Percentiles rank a stretch among this genome's conserved stretches.
Evolutionary conservation across 805 yeast species (phyloP).

Genomic region (Huiozyma sinensis): DNA sequence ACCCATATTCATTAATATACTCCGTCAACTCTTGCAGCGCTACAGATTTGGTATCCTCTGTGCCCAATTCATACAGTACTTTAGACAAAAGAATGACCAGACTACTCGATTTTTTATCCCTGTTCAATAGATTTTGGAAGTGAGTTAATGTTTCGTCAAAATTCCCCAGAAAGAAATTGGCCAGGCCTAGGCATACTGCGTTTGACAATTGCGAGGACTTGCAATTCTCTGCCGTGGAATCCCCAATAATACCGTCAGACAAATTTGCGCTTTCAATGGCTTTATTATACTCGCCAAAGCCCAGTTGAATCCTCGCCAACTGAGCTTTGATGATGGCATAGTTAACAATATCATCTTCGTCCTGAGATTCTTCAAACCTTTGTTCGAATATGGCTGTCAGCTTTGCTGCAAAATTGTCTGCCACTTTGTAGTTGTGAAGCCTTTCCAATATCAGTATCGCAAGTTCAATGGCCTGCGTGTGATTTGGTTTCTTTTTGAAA

Average conservation of each 20-base stretch:
- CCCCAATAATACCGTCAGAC: conserved; percentile 40
- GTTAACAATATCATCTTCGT: conserved; percentile 34
- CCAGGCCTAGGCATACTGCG: conserved; percentile 60
- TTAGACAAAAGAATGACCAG: conserved; percentile 69
- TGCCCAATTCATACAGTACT: conserved; percentile 65
- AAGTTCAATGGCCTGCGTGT: conserved; percentile 45
- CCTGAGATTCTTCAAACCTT: conserved; percentile 47
- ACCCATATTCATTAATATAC: conserved; percentile 52
- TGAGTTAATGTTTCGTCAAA: conserved; percentile 58
- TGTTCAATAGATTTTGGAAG: conserved; percentile 51
- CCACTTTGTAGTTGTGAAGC: conserved; percentile 48
- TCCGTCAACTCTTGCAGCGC: conserved; percentile 75
- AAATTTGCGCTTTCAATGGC: conserved; percentile 55
- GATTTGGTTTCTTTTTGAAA: conserved; percentile 50
- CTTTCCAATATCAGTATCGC: conserved; percentile 57
- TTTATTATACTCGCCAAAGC: conserved; percentile 39
- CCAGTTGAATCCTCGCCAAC: conserved; percentile 61
- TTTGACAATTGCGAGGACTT: conserved; percentile 40
- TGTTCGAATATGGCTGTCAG: conserved; percentile 42
- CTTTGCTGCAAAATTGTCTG: conserved; percentile 36
- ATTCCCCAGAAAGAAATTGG: conserved; percentile 51
- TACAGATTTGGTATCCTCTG: conserved; percentile 66
- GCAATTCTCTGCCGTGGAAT: conserved; percentile 28
- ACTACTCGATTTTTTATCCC: conserved; percentile 47
- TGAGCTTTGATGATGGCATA: conserved; percentile 58